phyloP scores from a whole-genome alignment of 2,329 filamentous ascomycete genomes.

The Cladosporium sp. region DNA sequence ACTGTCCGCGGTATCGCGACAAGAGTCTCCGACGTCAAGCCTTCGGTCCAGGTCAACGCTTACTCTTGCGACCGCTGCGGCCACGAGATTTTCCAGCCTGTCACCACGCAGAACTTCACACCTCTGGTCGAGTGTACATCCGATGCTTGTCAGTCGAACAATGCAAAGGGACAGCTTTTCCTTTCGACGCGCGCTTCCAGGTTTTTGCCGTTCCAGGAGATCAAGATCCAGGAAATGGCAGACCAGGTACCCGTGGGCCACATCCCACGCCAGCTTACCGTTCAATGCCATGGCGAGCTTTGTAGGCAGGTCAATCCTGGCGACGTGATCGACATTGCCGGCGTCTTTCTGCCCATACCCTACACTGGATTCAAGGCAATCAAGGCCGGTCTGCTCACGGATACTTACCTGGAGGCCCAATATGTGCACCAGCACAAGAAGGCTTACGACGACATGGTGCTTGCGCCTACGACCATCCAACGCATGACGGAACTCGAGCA shows the following conservation, averaged over 20 bases:
- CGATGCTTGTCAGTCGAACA: conserved; percentile 80
- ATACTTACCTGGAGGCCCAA: conserved; percentile 95
- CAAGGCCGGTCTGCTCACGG: conserved; percentile 88
- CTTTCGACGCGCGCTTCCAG: conserved; percentile 94
- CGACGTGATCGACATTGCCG: conserved; percentile 87
- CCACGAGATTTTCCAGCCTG: conserved; percentile 94
- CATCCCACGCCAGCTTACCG: conserved; percentile 83
- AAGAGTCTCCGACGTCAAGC: conserved; percentile 94
- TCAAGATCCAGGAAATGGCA: conserved; percentile 99
- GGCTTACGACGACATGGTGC: conserved; percentile 84
- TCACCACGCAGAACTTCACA: conserved; percentile 83
- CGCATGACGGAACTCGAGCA: conserved; percentile 81
- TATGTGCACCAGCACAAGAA: conserved; percentile 95
- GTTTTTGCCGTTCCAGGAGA: conserved; percentile 94
- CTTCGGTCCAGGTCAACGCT: conserved; percentile 92
- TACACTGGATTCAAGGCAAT: conserved; percentile 99
- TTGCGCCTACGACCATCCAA: conserved; percentile 71
- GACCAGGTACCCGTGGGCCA: conserved; percentile 98
- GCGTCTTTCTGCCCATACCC: conserved; percentile 92
- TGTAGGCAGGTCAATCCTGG: conserved; percentile 86
- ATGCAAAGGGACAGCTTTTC: conserved; percentile 88
- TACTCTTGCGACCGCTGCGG: conserved; percentile 97
- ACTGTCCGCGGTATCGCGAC: conserved; percentile 92
- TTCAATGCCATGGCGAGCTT: conserved; percentile 81
- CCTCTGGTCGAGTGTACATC: conserved; percentile 84